Conservation (phyloP, 148 eudicot genomes). For the Mesembryanthemum crystallinum region DNA sequence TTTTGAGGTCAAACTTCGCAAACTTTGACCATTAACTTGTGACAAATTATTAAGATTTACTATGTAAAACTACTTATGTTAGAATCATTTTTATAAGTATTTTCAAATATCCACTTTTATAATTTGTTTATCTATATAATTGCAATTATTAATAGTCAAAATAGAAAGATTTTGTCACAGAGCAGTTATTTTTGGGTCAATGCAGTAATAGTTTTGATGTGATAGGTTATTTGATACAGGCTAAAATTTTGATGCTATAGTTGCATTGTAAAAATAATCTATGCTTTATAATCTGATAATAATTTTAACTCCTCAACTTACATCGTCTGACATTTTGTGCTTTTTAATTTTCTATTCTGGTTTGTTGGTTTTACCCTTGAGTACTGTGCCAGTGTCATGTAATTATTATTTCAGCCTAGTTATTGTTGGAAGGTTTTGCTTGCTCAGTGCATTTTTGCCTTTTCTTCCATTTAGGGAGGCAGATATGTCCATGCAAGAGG, state of each 20-base stretch:
- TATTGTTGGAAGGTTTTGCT: background rate
- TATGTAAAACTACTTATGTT: too few relatives aligned
- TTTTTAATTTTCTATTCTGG: background rate
- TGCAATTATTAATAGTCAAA: too few relatives aligned
- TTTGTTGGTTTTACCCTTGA: background rate
- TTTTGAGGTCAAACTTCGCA: too few relatives aligned
- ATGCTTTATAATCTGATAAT: background rate
- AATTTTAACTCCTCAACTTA: background rate
- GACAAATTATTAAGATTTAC: too few relatives aligned
- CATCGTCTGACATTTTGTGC: background rate
- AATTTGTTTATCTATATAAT: too few relatives aligned
- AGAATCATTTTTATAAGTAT: too few relatives aligned
- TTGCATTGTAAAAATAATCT: background rate
- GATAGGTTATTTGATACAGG: background rate
- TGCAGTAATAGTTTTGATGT: too few relatives aligned
- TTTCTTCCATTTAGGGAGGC: constrained; percentile 57
- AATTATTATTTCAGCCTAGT: background rate
- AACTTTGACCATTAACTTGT: too few relatives aligned
- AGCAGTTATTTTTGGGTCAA: too few relatives aligned
- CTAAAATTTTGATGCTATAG: background rate
- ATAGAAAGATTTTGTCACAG: too few relatives aligned
- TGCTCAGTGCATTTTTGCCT: background rate
- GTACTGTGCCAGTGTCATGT: background rate
- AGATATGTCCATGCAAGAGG: constrained; percentile 90
- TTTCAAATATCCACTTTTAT: too few relatives aligned